Base-by-base conservation (phyloP, 306 rosid genomes). In the Sicyos edulis region DNA sequence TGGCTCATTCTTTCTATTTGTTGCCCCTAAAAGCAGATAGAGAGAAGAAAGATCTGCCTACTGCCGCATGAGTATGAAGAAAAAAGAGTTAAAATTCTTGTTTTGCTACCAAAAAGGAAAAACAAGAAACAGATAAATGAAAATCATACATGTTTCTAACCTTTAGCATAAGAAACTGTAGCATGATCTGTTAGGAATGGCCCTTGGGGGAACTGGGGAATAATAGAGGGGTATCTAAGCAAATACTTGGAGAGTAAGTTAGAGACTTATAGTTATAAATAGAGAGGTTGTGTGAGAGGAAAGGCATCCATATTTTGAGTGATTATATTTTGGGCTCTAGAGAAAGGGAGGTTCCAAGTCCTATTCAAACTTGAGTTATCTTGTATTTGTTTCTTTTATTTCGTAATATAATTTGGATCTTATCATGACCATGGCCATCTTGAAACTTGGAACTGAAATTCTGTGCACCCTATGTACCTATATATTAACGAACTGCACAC, bases 11-110 rank as follows among this genome's bases (percentile, higher is more conserved):
- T 21, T 69, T 50, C 58, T 69, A 47, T 72, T 85, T 88, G 76
- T 76, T 83, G 53, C 96, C 98, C 84, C 98, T 86, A 80, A 93
- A 93, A 7, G 98, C 98, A 44, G 98, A 91, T 83, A 93, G 97
- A 70, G 98, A 93, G 84, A 93, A 93, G 95, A 93, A 93, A 78
- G 98, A 90, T 80, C 96, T 90, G 76, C 95, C 77, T 55, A 83
- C 98, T 88, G 92, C 76, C 81, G 86, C 82, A 82, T 67, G 79
- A 74, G 81, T 65, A 79, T 26, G 7, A 54, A 12, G 21, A 62
- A 58, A 73, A 59, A 44, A 6, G 29, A 58, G 76, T 66, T 68
- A 70, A 29, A 75, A 76, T 37, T 44, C 15, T 32, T 64, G 16
- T 5, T 8, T 32, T 8, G 16, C 11, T 11, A 32, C 47, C 47